These are phyloP conservation scores for Lichtheimia corymbifera DNA, from an alignment of 371 early-diverging fungal genomes.

Conservation along the genomic window DNA sequence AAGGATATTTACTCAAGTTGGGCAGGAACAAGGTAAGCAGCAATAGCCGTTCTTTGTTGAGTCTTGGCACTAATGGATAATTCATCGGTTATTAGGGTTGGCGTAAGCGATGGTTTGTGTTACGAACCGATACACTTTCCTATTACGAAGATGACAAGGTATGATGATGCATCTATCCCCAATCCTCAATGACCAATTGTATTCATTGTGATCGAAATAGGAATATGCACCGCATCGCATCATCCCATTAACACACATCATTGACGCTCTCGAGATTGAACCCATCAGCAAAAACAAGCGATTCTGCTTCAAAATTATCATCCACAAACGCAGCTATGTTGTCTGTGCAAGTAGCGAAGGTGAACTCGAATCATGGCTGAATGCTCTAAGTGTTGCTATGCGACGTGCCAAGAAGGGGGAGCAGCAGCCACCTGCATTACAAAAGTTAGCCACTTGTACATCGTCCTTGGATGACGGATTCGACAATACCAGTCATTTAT, in stretches of 20 bases:
- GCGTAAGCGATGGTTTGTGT: conserved; percentile 86
- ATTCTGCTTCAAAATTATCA: conserved; percentile 77
- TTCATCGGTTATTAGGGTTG: conserved; percentile 56
- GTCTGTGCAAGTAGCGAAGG: conserved; percentile 65
- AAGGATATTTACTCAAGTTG: conserved; percentile 73
- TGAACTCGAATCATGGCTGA: conserved; percentile 69
- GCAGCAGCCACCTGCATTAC: background rate
- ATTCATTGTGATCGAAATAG: conserved; percentile 26
- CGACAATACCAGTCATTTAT: conserved; percentile 47
- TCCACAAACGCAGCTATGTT: conserved; percentile 71
- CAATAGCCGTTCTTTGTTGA: background rate
- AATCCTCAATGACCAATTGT: background rate
- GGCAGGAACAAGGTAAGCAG: conserved; percentile 62
- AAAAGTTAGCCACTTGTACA: conserved; percentile 11
- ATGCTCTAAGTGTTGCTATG: conserved; percentile 62
- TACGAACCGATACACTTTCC: conserved; percentile 72
- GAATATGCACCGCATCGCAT: conserved; percentile 78
- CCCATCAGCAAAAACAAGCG: conserved; percentile 60
- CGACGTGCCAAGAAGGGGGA: conserved; percentile 41
- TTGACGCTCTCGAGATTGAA: conserved; percentile 77
- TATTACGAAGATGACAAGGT: conserved; percentile 83
- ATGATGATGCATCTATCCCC: conserved; percentile 19
- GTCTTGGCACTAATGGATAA: background rate
- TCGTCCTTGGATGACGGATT: conserved; percentile 33
- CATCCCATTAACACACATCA: conserved; percentile 66